Conservation (phyloP, 2,329 filamentous ascomycete genomes). For the Madurella fahalii region DNA sequence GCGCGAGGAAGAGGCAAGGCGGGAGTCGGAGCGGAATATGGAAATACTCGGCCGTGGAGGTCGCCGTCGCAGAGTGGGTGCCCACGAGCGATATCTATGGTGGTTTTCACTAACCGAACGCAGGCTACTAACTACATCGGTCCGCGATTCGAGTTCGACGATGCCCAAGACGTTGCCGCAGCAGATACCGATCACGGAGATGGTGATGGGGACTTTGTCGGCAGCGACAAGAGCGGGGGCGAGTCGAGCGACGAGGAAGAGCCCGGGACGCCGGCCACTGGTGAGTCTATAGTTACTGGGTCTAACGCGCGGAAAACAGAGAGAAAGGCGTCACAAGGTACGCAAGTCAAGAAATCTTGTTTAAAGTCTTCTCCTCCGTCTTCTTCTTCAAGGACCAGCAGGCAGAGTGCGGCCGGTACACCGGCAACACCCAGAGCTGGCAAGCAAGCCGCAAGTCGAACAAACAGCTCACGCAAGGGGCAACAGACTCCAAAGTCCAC, state of each 20-base stretch:
- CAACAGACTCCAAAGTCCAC: slow-evolving; percentile 11
- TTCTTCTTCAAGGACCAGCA: slow-evolving; percentile 5
- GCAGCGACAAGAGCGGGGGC: slow-evolving; percentile 24
- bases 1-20: slow-evolving; percentile 73
- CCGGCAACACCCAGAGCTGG: slow-evolving; percentile 13
- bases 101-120: slow-evolving; percentile 7
- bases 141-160: slow-evolving; percentile 25
- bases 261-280: slow-evolving; percentile 1
- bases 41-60: slow-evolving; percentile 84
- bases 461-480: slow-evolving; percentile 23
- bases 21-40: slow-evolving; percentile 62
- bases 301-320: slow-evolving; percentile 17
- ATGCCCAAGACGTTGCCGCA: slow-evolving; percentile 19
- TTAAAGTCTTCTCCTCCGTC: slow-evolving; percentile 5
- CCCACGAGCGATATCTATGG: background rate
- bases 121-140: slow-evolving; percentile 31
- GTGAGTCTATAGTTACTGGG: slow-evolving; percentile 14
- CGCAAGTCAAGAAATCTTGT: slow-evolving; percentile 13
- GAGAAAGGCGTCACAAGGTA: slow-evolving; percentile 25
- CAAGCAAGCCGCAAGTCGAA: slow-evolving; percentile 3
- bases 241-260: slow-evolving; percentile 27
- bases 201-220: slow-evolving; percentile 29
- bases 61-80: slow-evolving; percentile 57
- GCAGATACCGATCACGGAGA: slow-evolving; percentile 24
- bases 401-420: slow-evolving; percentile 12